Evolutionary conservation across 345 rosid genomes (phyloP).

Genomic region (Dipteronia dyeriana): DNA sequence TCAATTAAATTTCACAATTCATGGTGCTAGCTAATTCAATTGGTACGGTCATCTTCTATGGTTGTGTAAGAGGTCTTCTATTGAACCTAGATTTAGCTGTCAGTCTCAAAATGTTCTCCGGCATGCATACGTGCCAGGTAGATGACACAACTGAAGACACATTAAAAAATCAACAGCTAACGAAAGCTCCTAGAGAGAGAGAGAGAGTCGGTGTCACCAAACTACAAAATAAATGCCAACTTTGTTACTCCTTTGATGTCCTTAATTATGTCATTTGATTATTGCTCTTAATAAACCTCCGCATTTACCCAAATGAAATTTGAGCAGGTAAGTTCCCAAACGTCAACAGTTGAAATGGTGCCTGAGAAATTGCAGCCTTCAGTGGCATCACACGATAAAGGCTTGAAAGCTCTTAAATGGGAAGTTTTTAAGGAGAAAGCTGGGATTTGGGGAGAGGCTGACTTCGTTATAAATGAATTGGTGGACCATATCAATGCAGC

Average conservation of each 20-base stretch:
- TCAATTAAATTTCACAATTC: background rate
- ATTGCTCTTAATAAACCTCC: slow-evolving; percentile 9
- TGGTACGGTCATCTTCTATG: background rate
- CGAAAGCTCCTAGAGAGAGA: background rate
- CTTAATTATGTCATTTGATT: background rate
- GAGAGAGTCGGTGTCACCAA: background rate
- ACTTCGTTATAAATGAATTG: slow-evolving; percentile 55
- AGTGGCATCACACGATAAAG: slow-evolving; percentile 26
- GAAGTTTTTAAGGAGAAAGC: slow-evolving; percentile 66
- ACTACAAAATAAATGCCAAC: background rate
- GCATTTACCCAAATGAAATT: slow-evolving; percentile 13
- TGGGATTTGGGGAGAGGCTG: slow-evolving; percentile 78
- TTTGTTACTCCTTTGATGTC: slow-evolving; percentile 5
- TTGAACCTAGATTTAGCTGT: background rate
- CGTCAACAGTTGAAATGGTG: slow-evolving; percentile 73
- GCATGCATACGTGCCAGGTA: too few relatives aligned
- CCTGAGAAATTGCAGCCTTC: slow-evolving; percentile 63
- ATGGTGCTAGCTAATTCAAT: background rate
- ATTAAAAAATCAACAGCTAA: background rate
- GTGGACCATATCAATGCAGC: slow-evolving; percentile 90
- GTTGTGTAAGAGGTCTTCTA: background rate
- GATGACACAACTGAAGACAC: background rate
- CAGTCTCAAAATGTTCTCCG: background rate
- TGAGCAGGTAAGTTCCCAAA: slow-evolving; percentile 64
- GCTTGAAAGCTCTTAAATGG: slow-evolving; percentile 58